Evolutionary conservation across 257 asterid genomes (phyloP).

Genomic region (Coffea eugenioides): DNA sequence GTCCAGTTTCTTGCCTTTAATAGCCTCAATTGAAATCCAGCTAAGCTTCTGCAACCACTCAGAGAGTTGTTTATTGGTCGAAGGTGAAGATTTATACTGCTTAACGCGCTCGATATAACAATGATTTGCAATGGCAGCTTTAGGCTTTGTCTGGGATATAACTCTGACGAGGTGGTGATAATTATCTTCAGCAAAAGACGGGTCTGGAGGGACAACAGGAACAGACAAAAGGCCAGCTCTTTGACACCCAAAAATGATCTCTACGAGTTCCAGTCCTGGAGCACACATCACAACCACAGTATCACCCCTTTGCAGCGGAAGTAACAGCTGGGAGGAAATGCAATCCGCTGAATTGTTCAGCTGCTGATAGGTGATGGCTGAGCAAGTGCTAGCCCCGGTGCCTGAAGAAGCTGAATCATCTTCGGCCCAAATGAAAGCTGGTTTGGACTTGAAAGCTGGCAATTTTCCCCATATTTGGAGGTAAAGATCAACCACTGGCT

Average conservation of each 20-base stretch:
- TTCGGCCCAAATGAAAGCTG: conserved; percentile 71
- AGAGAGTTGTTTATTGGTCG: conserved; percentile 27
- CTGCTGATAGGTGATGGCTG: conserved; percentile 47
- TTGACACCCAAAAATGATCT: conserved; percentile 65
- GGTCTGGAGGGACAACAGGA: conserved; percentile 57
- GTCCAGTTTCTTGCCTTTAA: conserved; percentile 13
- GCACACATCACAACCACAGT: conserved; percentile 47
- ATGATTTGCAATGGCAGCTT: conserved; percentile 56
- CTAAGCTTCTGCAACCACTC: conserved; percentile 25
- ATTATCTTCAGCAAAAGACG: conserved; percentile 27
- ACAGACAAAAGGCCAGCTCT: conserved; percentile 63
- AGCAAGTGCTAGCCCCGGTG: conserved; percentile 17
- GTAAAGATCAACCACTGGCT: conserved; percentile 66
- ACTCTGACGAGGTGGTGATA: conserved; percentile 56
- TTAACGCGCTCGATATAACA: conserved; percentile 39
- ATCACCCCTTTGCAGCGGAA: conserved; percentile 44
- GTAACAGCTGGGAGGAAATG: conserved; percentile 41
- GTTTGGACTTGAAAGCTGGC: conserved; percentile 53
- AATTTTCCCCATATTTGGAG: conserved; percentile 66
- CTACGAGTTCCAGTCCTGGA: conserved; percentile 68
- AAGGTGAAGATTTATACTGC: conserved; percentile 22
- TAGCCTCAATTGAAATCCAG: conserved; percentile 57
- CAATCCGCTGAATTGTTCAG: conserved; percentile 48
- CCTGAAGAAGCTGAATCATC: conserved; percentile 35
- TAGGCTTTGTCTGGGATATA: conserved; percentile 67